A percentile compares a stretch with the other conserved stretches of the same genome.
phyloP scores from a whole-genome alignment of 768 basidiomycete species.

The Suillus clintonianus region DNA sequence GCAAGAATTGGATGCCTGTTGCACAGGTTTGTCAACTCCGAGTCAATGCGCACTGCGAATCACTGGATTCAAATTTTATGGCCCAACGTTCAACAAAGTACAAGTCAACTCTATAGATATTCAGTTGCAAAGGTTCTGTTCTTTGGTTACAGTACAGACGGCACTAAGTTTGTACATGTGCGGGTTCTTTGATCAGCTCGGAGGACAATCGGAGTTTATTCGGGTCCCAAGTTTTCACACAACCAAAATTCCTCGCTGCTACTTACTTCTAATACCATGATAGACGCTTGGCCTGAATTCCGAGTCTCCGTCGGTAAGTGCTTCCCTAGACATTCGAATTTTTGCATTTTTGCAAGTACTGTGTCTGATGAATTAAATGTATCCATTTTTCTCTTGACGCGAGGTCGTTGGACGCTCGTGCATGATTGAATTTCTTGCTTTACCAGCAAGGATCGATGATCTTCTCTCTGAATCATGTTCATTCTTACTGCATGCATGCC shows the following conservation, averaged over 20 bases:
- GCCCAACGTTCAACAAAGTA: neutral
- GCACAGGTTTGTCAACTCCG: neutral
- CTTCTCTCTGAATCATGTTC: conserved; percentile 35
- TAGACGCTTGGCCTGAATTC: neutral
- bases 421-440: conserved; percentile 23
- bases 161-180: too few relatives aligned
- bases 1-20: neutral
- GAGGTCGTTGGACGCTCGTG: conserved; percentile 31
- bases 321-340: neutral
- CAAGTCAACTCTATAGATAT: too few relatives aligned
- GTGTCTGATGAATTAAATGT: neutral
- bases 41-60: too few relatives aligned
- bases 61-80: neutral
- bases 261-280: neutral
- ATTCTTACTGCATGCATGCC: neutral
- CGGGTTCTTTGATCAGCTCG: too few relatives aligned
- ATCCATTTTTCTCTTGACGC: conserved; percentile 14
- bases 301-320: neutral
- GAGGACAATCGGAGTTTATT: neutral
- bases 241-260: neutral
- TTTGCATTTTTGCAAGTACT: neutral
- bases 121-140: too few relatives aligned
- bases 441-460: conserved; percentile 19
- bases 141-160: too few relatives aligned
- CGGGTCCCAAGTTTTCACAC: neutral